A percentile compares a stretch with the other conserved stretches of the same genome.
These are phyloP conservation scores for Rhizoctonia solani DNA, from an alignment of 1,284 basidiomycete genomes.

Conservation along the genomic window DNA sequence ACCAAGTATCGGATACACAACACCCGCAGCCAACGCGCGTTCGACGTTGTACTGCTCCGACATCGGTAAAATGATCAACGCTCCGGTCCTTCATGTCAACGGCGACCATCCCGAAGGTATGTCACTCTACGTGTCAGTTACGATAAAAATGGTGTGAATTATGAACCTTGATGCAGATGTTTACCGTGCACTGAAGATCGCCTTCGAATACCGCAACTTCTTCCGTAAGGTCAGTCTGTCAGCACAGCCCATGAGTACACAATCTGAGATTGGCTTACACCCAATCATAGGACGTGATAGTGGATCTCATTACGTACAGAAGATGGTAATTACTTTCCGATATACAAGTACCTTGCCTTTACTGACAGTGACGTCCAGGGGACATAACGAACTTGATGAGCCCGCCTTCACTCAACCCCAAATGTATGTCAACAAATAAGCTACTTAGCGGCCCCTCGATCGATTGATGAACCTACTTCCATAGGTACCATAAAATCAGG, in stretches of 20 bases:
- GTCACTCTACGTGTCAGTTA: constrained; percentile 38
- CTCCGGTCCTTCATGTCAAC: constrained; percentile 89
- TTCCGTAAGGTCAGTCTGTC: constrained; percentile 65
- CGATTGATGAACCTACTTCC: neutral
- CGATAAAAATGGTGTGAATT: neutral
- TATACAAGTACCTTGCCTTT: neutral
- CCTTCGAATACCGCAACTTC: constrained; percentile 80
- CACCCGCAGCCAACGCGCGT: constrained; percentile 77
- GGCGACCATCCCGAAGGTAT: constrained; percentile 86
- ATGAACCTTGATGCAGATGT: constrained; percentile 58
- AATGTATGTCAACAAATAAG: constrained; percentile 54
- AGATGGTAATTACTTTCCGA: constrained; percentile 59
- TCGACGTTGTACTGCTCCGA: constrained; percentile 89
- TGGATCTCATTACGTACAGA: constrained; percentile 86
- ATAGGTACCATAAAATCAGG: constrained; percentile 73
- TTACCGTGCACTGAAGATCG: constrained; percentile 73
- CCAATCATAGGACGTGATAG: constrained; percentile 68
- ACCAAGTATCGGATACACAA: constrained; percentile 84
- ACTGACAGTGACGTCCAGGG: constrained; percentile 48
- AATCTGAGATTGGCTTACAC: constrained; percentile 17
- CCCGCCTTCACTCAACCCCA: constrained; percentile 87
- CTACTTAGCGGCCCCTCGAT: too few relatives aligned
- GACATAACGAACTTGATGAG: constrained; percentile 90
- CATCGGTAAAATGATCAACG: constrained; percentile 86
- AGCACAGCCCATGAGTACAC: neutral